Conservation (phyloP, 345 rosid genomes). For the Camelina neglecta region DNA sequence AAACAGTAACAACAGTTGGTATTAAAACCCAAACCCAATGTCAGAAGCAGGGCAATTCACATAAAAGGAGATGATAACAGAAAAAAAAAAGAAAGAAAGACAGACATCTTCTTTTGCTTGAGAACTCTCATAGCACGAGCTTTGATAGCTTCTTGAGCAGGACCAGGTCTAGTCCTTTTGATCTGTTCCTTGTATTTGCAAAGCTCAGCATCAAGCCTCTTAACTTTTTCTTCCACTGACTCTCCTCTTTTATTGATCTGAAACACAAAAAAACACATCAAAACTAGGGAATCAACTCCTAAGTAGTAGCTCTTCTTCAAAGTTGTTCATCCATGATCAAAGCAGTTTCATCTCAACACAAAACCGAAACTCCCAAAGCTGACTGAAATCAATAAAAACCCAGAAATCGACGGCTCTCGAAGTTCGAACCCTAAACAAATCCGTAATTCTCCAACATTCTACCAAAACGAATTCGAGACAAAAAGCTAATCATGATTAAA, state of each 20-base stretch:
- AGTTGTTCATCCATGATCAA: neutral
- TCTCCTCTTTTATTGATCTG: conserved; percentile 94
- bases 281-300: neutral
- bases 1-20: neutral
- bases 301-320: neutral
- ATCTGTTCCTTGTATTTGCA: conserved; percentile 80
- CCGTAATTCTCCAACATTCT: neutral
- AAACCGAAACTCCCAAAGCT: neutral
- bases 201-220: conserved; percentile 82
- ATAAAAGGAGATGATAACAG: no score
- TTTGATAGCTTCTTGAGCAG: conserved; percentile 89
- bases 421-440: neutral
- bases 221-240: conserved; percentile 83
- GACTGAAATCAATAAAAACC: neutral
- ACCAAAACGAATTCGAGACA: neutral
- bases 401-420: conserved; percentile 1
- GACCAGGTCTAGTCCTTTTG: conserved; percentile 89
- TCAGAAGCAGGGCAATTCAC: no score
- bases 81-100: neutral
- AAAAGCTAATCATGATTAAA: neutral
- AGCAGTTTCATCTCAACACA: neutral
- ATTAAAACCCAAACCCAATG: no score
- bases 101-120: conserved; percentile 89
- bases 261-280: neutral
- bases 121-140: conserved; percentile 91